Evolutionary conservation across 495 filamentous ascomycete genomes (phyloP), one percentile per base, ranked within the genome.

Genomic region (Penicillium odoratum): DNA sequence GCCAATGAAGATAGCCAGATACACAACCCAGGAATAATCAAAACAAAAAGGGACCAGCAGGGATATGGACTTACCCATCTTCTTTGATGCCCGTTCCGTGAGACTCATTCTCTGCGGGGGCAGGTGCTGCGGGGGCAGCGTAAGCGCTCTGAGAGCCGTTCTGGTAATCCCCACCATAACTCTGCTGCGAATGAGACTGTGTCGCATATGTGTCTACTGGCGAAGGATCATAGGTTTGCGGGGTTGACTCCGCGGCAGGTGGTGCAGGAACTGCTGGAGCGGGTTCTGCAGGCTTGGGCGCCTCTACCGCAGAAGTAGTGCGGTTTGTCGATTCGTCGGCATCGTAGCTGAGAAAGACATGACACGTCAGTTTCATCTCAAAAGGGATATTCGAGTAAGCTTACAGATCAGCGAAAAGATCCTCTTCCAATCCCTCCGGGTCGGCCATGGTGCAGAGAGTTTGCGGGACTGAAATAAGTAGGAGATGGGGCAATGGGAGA

Each of bases 371-470:
- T 34, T n/a, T 31, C n/a, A 15, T 42, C 51, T 47, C 5, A 48
- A 18, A 13, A 48, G 36, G 1, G 7, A 7, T 36, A 28, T 31
- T 51, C 25, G 48, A 56, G 36, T 18, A 36, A 7, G 16, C 92
- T 71, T 81, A 98, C 94, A 98, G 85, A 78, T 98, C 94, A 61
- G 92, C 94, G 72, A 98, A 98, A 67, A 98, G 88, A 82, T 98
- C 94, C 66, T 98, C 95, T 51, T 98, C 95, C 61, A 93, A 86
- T 58, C 93, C 92, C 71, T 95, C 92, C 48, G 85, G 83, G 70
- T 96, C 92, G 26, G 91, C 84, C 92, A 96, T 96, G 55, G 38
- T 68, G 60, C 63, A 54, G 21, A 52, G 18, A 29, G 36, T 21
- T 55, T 8, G 29, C 31, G 6, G 31, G 47, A 9, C 21, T 10